phyloP scores from a whole-genome alignment of 306 rosid genomes.

The Lathyrus tuberosus region DNA sequence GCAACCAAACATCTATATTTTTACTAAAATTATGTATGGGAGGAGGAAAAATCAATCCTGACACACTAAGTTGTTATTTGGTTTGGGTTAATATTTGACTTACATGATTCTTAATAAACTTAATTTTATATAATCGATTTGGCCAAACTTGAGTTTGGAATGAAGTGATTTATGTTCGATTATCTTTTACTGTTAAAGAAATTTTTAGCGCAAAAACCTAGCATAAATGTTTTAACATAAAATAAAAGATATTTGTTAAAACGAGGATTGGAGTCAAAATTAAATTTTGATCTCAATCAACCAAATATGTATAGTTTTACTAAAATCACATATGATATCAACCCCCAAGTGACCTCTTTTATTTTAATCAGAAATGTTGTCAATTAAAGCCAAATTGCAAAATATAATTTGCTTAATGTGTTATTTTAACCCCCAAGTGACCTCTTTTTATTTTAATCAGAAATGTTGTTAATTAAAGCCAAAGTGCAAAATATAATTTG shows the following conservation, averaged over 20 bases:
- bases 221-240: background rate
- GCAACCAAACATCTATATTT: background rate
- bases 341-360: background rate
- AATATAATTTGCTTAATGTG: slow-evolving; percentile 14
- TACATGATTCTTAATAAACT: background rate
- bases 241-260: background rate
- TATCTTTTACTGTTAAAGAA: background rate
- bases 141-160: background rate
- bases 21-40: background rate
- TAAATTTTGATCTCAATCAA: background rate
- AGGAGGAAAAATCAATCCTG: background rate
- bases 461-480: slow-evolving; percentile 13
- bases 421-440: slow-evolving; percentile 33
- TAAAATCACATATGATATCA: background rate
- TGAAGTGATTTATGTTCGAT: background rate
- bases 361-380: slow-evolving; percentile 14
- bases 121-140: slow-evolving; percentile 1
- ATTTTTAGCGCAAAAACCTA: background rate
- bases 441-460: background rate
- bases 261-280: background rate
- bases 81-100: background rate
- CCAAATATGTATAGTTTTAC: background rate
- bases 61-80: background rate
- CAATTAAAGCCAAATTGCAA: slow-evolving; percentile 5
- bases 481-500: slow-evolving; percentile 7